Evolutionary conservation across 352 stramenopile genomes (phyloP).

Genomic region (Pythium volutum): DNA sequence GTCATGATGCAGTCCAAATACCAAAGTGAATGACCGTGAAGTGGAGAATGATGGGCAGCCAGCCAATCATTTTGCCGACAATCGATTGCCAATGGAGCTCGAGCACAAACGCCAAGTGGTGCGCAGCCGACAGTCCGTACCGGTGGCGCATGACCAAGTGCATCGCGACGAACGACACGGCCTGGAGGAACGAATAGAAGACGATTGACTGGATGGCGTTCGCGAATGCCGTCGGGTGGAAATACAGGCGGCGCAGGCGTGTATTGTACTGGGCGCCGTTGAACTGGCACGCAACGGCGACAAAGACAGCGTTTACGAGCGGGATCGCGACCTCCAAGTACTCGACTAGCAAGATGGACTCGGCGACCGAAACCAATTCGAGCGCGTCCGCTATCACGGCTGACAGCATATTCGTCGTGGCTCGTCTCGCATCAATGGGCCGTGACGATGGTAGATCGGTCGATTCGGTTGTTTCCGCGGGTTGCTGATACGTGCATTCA

Average conservation of each 20-base stretch:
- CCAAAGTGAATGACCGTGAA: constrained; percentile 13
- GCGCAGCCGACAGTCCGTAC: constrained; percentile 19
- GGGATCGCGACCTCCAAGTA: constrained; percentile 28
- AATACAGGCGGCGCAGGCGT: constrained; percentile 6
- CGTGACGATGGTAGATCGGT: too few species aligned
- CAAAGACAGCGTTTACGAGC: constrained; percentile 20
- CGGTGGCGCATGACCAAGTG: constrained; percentile 23
- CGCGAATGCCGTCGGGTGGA: background rate
- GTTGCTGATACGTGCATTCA: background rate
- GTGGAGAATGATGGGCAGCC: constrained; percentile 21
- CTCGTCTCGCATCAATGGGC: background rate
- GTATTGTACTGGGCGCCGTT: constrained; percentile 16
- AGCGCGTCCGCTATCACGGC: background rate
- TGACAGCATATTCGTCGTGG: background rate
- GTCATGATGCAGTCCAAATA: background rate
- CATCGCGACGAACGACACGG: constrained; percentile 17
- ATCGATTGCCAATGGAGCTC: constrained; percentile 22
- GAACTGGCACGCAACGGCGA: constrained; percentile 14
- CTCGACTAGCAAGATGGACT: constrained; percentile 28
- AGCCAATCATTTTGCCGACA: constrained; percentile 26
- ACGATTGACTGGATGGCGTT: constrained; percentile 10
- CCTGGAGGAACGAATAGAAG: constrained; percentile 26
- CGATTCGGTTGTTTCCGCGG: background rate
- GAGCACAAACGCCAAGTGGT: constrained; percentile 27
- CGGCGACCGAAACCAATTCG: constrained; percentile 11